These are phyloP conservation scores for Fistulinella prunicolor DNA, from an alignment of 768 basidiomycete genomes.

Conservation along the genomic window DNA sequence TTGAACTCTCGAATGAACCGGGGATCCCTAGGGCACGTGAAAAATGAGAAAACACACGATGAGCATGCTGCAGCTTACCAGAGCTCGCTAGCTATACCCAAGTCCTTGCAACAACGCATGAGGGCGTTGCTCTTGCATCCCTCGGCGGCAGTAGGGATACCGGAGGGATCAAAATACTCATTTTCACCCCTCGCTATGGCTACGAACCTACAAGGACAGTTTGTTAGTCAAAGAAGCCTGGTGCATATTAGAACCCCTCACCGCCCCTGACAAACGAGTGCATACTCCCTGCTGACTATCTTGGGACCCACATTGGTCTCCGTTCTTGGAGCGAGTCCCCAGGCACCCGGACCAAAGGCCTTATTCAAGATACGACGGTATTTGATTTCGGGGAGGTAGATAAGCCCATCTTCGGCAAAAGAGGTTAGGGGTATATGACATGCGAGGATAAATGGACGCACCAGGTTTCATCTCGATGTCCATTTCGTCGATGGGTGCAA, in stretches of 20 bases:
- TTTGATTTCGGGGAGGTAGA: constrained; percentile 97
- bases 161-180: constrained; percentile 90
- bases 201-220: constrained; percentile 57
- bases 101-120: constrained; percentile 96
- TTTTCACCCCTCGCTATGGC: constrained; percentile 93
- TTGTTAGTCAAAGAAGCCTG: not conserved
- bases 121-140: constrained; percentile 95
- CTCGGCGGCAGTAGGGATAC: constrained; percentile 91
- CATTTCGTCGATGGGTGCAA: constrained; percentile 67
- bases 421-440: not conserved
- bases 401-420: constrained; percentile 66
- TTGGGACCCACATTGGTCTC: constrained; percentile 88
- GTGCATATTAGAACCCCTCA: constrained; percentile 31
- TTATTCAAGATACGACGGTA: constrained; percentile 89
- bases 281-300: constrained; percentile 92
- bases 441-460: constrained; percentile 31
- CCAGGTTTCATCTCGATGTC: constrained; percentile 97
- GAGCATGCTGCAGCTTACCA: constrained; percentile 53
- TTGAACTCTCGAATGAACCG: constrained; percentile 95
- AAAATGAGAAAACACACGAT: not conserved
- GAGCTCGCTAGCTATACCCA: constrained; percentile 93
- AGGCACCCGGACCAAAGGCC: constrained; percentile 94
- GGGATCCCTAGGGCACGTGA: constrained; percentile 67
- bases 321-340: constrained; percentile 93
- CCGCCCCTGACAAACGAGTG: constrained; percentile 90